Base-by-base conservation (phyloP, 1,284 basidiomycete genomes). In the Athelia psychrophila region DNA sequence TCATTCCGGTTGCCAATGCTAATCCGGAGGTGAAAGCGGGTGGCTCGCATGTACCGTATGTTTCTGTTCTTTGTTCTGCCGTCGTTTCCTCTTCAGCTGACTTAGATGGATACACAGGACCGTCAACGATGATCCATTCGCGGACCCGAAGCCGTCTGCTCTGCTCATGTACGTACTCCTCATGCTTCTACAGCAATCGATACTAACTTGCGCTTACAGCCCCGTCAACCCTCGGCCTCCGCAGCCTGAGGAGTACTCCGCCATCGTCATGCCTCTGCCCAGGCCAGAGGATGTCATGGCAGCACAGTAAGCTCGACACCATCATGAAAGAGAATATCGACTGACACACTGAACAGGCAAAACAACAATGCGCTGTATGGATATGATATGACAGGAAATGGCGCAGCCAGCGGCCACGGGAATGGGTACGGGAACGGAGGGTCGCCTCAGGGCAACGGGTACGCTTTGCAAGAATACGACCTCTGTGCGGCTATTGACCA, bases 101-200 rank as follows among this genome's bases (percentile, higher is more conserved):
- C 16, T 24, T 10, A n/a, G 19, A 23, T 46, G 22, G 44, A 46
- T 27, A 8, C 16, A 23, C 22, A 22, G 24, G 42, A 64, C 64
- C 1, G n/a, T 42, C 38, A 42, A 63, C 20, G 63, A 70, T 20
- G 72, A 79, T 53, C 69, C 70, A 0, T 75, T 75, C 55, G 68
- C 63, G 6, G 74, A 79, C 57, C 74, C 76, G 1, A 30, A 30
- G 27, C 27, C 27, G 27, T 13, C 27, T 13, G 27, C 27, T 5
- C 27, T 30, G 13, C 27, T 30, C 27, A 30, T 30, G 27, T 30
- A 13, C 5, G 27, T 13, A 5, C 1, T 35, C 44, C 54, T 44
- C 47, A 56, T 30, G 55, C 32, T 35, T 3, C 2, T 6, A 25
- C 36, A 32, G 25, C 15, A 19, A 20, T 23, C 8, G 22, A 32